Evolutionary conservation across 306 rosid genomes (phyloP).

Genomic region (Dryas drummondii): DNA sequence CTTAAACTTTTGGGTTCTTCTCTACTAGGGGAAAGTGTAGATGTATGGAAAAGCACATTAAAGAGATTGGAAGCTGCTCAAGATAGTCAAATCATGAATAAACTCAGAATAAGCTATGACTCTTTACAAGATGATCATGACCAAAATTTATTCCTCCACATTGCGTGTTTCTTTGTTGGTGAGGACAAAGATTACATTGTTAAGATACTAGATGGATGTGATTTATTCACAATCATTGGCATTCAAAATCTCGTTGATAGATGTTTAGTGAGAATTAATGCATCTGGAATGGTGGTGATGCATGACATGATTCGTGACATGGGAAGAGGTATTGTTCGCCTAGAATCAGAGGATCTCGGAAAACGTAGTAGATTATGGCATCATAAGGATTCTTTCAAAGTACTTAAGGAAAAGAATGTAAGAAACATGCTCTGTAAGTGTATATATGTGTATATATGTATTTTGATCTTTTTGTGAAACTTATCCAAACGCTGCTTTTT

Average conservation of each 20-base stretch:
- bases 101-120: not conserved
- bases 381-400: not conserved
- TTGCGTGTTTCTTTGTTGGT: not conserved
- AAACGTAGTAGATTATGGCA: not conserved
- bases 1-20: slow-evolving; percentile 2
- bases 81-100: not conserved
- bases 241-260: not conserved
- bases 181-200: not conserved
- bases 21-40: not conserved
- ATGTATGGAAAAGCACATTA: not conserved
- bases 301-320: slow-evolving; percentile 13
- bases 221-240: not conserved
- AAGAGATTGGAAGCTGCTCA: not conserved
- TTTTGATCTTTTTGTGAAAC: too few relatives aligned
- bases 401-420: not conserved
- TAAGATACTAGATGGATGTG: not conserved
- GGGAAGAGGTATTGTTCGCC: slow-evolving; percentile 16
- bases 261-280: not conserved
- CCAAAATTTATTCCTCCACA: not conserved
- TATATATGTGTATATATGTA: too few relatives aligned
- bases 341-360: not conserved
- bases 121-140: slow-evolving; percentile 2
- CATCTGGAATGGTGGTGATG: not conserved
- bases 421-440: not conserved
- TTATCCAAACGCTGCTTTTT: not conserved